Conservation (phyloP, 768 basidiomycete species). For the Collybia sordida region DNA sequence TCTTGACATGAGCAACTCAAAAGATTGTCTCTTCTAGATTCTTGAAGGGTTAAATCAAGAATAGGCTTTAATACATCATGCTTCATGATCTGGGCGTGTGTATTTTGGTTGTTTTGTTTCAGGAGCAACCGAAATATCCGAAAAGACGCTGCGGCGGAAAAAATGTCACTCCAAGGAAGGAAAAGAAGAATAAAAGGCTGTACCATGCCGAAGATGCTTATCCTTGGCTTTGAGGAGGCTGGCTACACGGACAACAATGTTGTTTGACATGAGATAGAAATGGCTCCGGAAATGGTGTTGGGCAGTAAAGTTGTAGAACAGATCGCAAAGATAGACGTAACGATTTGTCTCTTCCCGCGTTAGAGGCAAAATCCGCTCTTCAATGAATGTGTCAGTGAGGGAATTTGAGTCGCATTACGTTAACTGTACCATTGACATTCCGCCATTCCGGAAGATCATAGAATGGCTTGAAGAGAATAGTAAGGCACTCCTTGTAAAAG, state of each 20-base stretch:
- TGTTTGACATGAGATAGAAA: constrained; percentile 83
- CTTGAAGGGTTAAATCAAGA: constrained; percentile 78
- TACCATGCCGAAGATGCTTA: constrained; percentile 92
- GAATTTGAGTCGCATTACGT: neutral
- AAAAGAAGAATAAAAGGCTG: constrained; percentile 24
- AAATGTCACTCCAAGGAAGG: constrained; percentile 11
- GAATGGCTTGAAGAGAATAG: constrained; percentile 81
- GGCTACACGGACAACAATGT: constrained; percentile 72
- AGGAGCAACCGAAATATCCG: constrained; percentile 89
- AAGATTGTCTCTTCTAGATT: constrained; percentile 87
- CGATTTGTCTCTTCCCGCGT: constrained; percentile 80
- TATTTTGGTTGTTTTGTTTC: constrained; percentile 77
- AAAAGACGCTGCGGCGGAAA: constrained; percentile 66
- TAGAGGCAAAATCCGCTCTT: constrained; percentile 55
- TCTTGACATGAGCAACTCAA: constrained; percentile 95
- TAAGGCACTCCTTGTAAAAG: constrained; percentile 84
- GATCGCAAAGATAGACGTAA: constrained; percentile 86
- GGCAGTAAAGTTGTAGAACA: constrained; percentile 82
- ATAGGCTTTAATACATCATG: constrained; percentile 82
- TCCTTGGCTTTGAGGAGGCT: constrained; percentile 79
- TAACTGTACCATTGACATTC: constrained; percentile 30
- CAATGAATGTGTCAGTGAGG: constrained; percentile 3
- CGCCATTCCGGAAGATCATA: constrained; percentile 67
- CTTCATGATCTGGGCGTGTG: constrained; percentile 76
- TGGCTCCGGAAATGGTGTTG: constrained; percentile 93